Evolutionary conservation across 331 rosid species (phyloP), one percentile per base, ranked within the genome.

Genomic region (Acacia pycnantha): DNA sequence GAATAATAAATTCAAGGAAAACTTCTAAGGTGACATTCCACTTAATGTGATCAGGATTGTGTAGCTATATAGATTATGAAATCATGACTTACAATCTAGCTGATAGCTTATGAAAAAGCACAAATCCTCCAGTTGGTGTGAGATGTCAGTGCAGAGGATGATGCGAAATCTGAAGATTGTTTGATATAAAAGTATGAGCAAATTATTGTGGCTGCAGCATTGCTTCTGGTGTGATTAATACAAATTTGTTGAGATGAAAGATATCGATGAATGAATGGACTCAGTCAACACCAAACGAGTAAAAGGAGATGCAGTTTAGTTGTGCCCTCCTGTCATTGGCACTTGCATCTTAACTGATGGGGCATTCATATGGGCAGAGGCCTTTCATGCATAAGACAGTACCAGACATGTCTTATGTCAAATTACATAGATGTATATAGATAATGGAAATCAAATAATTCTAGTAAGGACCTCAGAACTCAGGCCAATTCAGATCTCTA

Each of bases 61-160:
- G 40, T 61, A 44, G 70, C 40, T 79, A 21, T 66, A 51, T 74
- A 67, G 40, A 51, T 81, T 47, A 51, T 67, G 27, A 67, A 74
- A 66, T 66, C 70, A 37, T 75, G 50, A 48, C 13, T 69, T 35
- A 35, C 24, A 33, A 61, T 73, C 70, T 43, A 50, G 37, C 8
- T 48, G 61, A 41, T 69, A 27, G 16, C 79, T 61, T 59, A 37
- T 46, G 50, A 24, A 69, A 10, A 50, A 40, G 79, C 50, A 19
- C 50, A 26, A 62, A 24, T 26, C 40, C 56, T 71, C 12, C 5
- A 1, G 22, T 40, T 22, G 53, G 24, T 13, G 48, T n/a, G 18
- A 24, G 24, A 54, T 75, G 35, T 56, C 22, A 13, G 22, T 54
- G 46, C 48, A 13, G 41, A 71, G 40, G 22, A 74, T 53, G 67